A percentile compares a stretch with the other conserved stretches of the same genome.
Conservation (phyloP, 495 filamentous ascomycete genomes). For the Xylaria castorea region DNA sequence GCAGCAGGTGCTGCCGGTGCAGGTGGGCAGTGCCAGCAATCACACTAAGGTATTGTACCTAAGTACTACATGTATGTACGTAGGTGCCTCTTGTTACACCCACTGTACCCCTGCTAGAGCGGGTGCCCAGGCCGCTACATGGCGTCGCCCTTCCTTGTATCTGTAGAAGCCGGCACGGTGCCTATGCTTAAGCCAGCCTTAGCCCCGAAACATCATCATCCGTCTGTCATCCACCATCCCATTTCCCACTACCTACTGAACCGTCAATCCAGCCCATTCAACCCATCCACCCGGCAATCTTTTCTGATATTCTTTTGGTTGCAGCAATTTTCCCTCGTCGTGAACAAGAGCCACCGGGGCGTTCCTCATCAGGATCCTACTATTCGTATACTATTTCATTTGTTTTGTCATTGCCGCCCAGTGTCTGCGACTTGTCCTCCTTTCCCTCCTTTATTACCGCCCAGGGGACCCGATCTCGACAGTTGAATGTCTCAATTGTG, state of each 20-base stretch:
- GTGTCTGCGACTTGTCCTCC: constrained; percentile 19
- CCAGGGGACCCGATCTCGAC: constrained; percentile 17
- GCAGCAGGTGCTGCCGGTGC: not conserved
- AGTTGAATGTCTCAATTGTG: constrained; percentile 29
- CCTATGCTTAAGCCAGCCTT: constrained; percentile 13
- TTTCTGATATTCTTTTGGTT: constrained; percentile 21
- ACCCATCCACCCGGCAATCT: constrained; percentile 19
- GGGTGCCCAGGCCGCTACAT: not conserved
- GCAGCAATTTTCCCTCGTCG: constrained; percentile 9
- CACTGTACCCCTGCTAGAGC: not conserved
- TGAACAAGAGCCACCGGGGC: not conserved
- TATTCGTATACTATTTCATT: constrained; percentile 20
- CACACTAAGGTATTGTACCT: too few relatives aligned
- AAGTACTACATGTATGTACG: too few relatives aligned
- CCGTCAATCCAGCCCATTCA: constrained; percentile 28
- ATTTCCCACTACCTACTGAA: constrained; percentile 20
- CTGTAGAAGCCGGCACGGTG: constrained; percentile 16
- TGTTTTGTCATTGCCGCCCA: constrained; percentile 16
- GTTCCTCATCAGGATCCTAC: not conserved
- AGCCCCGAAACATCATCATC: constrained; percentile 30
- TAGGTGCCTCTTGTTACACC: not conserved
- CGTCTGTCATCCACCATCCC: constrained; percentile 29
- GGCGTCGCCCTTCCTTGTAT: not conserved
- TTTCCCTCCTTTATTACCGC: constrained; percentile 22
- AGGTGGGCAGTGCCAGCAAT: constrained; percentile 15